A percentile compares a stretch with the other conserved stretches of the same genome.
Conservation (phyloP, 345 rosid genomes). For the Boechera retrofracta region DNA sequence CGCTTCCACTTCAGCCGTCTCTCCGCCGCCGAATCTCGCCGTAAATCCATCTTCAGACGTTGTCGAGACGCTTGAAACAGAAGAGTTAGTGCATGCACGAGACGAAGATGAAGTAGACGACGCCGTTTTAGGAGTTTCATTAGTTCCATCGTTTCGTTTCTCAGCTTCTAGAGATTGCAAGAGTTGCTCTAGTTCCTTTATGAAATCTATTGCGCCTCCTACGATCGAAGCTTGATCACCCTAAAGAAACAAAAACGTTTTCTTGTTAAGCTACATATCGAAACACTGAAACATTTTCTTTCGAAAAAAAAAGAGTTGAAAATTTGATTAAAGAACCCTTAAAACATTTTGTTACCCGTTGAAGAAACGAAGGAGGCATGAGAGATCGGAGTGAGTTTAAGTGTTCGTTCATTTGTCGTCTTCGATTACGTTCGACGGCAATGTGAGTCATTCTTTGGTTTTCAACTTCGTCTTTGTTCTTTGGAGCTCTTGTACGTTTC, state of each 20-base stretch:
- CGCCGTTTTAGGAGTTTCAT: slow-evolving; percentile 39
- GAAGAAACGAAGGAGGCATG: slow-evolving; percentile 72
- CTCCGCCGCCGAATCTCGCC: slow-evolving; percentile 50
- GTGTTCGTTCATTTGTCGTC: slow-evolving; percentile 78
- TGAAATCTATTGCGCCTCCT: slow-evolving; percentile 87
- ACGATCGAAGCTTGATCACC: slow-evolving; percentile 84
- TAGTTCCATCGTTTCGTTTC: slow-evolving; percentile 42
- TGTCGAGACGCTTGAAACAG: slow-evolving; percentile 34
- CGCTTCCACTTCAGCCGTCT: slow-evolving; percentile 63
- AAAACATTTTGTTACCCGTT: slow-evolving; percentile 51
- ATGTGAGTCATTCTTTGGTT: slow-evolving; percentile 89
- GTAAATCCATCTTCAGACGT: slow-evolving; percentile 57
- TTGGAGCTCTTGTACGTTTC: slow-evolving; percentile 60
- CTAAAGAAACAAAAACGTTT: slow-evolving; percentile 36
- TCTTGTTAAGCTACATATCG: neutral
- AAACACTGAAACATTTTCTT: slow-evolving; percentile 5
- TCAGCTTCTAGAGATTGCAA: slow-evolving; percentile 61
- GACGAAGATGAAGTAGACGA: slow-evolving; percentile 43
- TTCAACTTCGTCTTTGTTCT: slow-evolving; percentile 83
- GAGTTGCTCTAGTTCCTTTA: slow-evolving; percentile 77
- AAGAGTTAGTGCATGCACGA: slow-evolving; percentile 40
- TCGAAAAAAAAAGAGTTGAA: neutral
- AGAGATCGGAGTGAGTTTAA: slow-evolving; percentile 70
- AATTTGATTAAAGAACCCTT: neutral
- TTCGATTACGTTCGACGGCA: slow-evolving; percentile 83